A percentile compares a stretch with the other conserved stretches of the same genome.
Evolutionary conservation across 768 basidiomycete genomes (phyloP).

Genomic region (Termitomyces sp.): DNA sequence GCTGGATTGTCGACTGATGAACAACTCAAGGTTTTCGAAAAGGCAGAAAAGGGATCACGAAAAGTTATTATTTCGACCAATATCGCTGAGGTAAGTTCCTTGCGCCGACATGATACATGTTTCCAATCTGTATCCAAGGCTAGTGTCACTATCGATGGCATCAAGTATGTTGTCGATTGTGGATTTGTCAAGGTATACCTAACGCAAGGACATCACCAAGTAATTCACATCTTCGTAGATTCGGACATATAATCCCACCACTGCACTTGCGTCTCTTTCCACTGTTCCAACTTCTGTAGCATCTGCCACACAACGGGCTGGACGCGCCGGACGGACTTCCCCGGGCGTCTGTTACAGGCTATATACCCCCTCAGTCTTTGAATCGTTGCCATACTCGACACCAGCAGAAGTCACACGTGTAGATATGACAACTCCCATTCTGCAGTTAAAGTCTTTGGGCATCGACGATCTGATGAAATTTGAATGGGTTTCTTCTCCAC

Average conservation of each 20-base stretch:
- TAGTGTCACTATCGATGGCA: constrained; percentile 94
- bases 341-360: constrained; percentile 91
- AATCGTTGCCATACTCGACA: constrained; percentile 61
- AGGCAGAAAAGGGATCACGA: constrained; percentile 66
- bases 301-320: constrained; percentile 89
- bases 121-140: constrained; percentile 45
- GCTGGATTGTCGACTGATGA: constrained; percentile 87
- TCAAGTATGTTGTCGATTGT: constrained; percentile 89
- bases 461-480: constrained; percentile 95
- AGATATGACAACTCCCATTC: constrained; percentile 86
- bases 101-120: background rate
- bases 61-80: constrained; percentile 95
- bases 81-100: constrained; percentile 76
- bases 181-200: constrained; percentile 86
- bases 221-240: constrained; percentile 44
- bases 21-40: constrained; percentile 81
- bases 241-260: constrained; percentile 84
- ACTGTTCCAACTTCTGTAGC: constrained; percentile 83
- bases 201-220: background rate
- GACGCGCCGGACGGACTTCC: constrained; percentile 91
- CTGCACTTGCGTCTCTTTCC: constrained; percentile 77
- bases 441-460: constrained; percentile 92
- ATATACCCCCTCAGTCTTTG: constrained; percentile 63
- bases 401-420: constrained; percentile 88
- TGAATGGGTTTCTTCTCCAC: constrained; percentile 90